Base-by-base conservation (phyloP, 768 basidiomycete species). In the Phaeolepiota aurea region DNA sequence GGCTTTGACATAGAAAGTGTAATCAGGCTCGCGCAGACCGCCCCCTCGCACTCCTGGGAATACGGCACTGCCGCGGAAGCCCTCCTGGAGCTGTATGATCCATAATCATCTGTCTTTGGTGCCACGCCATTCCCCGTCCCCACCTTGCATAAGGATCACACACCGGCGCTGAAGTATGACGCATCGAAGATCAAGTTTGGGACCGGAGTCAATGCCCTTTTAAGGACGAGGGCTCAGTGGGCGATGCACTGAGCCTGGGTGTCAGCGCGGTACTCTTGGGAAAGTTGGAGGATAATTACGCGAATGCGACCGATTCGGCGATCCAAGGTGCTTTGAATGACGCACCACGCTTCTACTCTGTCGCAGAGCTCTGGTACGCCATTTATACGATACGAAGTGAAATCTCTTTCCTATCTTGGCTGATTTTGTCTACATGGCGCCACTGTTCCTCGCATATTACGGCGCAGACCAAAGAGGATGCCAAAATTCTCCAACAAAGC, bases 391-490 rank as follows among this genome's bases (percentile, higher is more conserved):
- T 9, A 11, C 5, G 4, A 12, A 20, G 15, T 22, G 9, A 5
- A 37, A 3, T 20, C 19, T 18, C 22, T 19, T 3, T n/a, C 37
- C 11, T 36, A 30, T 20, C 21, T 15, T 19, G 68, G 64, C 69
- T n/a, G 70, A 74, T 51, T 74, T 66, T 44, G 51, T 72, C 14
- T 74, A 69, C 52, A 74, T 72, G 72, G 69, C 61, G 2, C 72
- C 72, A 5, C 71, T 71, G 0, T 72, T 72, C 54, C 52, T 74
- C 10, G 72, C 71, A 1, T 74, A 68, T 50, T 68, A 66, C 44
- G 71, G 58, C 4, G 69, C 63, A 0, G 65, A 63, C 41, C n/a
- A 55, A 49, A 0, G 44, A 55, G 20, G 61, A 74, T 47, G 52
- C 47, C 9, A 52, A 54, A 0, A 48, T 71, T 7, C 56, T 74